These are phyloP conservation scores for Aspergillus sp. DNA, from an alignment of 2,329 filamentous ascomycete genomes.

Conservation along the genomic window DNA sequence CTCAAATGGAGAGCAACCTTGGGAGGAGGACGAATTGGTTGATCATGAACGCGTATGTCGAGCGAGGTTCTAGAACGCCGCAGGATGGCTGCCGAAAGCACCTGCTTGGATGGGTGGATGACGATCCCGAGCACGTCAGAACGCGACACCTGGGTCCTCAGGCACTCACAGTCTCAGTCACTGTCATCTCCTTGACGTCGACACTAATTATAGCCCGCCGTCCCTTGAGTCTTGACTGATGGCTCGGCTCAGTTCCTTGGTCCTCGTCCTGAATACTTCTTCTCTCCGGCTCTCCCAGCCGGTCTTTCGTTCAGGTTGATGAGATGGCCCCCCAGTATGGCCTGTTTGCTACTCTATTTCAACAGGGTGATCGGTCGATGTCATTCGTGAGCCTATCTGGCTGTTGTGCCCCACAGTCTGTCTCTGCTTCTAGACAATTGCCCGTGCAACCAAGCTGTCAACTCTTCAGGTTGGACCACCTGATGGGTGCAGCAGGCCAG, in stretches of 20 bases:
- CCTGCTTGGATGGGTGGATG: conserved; percentile 3
- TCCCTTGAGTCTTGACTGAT: neutral
- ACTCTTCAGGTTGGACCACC: neutral
- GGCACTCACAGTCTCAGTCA: neutral
- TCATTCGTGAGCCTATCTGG: too few relatives aligned
- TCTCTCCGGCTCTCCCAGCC: neutral
- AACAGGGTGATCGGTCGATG: too few relatives aligned
- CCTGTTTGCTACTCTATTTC: too few relatives aligned
- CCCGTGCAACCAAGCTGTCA: neutral
- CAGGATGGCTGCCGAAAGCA: neutral
- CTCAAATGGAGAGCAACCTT: neutral
- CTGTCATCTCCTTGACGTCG: neutral
- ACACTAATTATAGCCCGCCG: neutral
- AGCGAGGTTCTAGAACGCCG: conserved; percentile 17
- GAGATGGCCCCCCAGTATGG: too few relatives aligned
- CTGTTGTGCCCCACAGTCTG: neutral
- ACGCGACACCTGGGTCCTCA: neutral
- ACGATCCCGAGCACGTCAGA: conserved; percentile 6
- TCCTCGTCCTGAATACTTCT: neutral
- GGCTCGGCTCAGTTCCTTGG: neutral
- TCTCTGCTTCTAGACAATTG: neutral
- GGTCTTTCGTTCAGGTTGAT: neutral
- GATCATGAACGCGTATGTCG: conserved; percentile 2
- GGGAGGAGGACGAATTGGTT: neutral
- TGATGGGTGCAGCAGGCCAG: conserved; percentile 1